Evolutionary conservation across 1,284 basidiomycete genomes (phyloP).

Genomic region (Ustilago cynodontis): DNA sequence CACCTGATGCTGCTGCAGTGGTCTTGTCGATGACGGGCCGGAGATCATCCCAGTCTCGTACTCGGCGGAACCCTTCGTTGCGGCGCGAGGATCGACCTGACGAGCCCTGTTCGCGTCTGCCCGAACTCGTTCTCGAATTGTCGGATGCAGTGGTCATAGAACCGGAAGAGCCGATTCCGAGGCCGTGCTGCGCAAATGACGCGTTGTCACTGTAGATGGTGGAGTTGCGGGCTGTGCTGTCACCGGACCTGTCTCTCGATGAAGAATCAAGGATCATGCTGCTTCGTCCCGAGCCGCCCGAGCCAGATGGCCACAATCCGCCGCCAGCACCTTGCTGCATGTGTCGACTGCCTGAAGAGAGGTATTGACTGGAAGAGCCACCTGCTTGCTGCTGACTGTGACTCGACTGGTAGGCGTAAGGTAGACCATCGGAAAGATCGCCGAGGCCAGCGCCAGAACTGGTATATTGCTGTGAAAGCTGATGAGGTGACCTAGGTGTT

Average conservation of each 20-base stretch:
- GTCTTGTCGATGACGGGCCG: conserved; percentile 59
- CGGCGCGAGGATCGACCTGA: conserved; percentile 32
- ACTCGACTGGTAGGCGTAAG: conserved; percentile 42
- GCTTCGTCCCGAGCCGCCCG: conserved; percentile 17
- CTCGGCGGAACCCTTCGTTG: conserved; percentile 61
- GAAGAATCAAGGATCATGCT: conserved; percentile 47
- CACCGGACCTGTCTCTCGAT: conserved; percentile 24
- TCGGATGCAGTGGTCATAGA: conserved; percentile 50
- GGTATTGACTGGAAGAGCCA: conserved; percentile 17
- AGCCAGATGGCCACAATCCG: conserved; percentile 31
- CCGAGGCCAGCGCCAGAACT: conserved; percentile 28
- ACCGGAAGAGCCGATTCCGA: conserved; percentile 39
- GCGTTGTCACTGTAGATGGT: conserved; percentile 38
- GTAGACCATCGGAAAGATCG: conserved; percentile 42
- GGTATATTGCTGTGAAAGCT: conserved; percentile 33
- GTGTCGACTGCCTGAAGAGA: conserved; percentile 10
- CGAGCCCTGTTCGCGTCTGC: conserved; percentile 15
- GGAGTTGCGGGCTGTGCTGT: conserved; percentile 40
- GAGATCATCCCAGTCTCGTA: conserved; percentile 62
- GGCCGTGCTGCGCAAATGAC: conserved; percentile 38
- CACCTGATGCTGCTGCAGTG: conserved; percentile 41
- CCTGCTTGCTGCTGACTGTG: conserved; percentile 33
- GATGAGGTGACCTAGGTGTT: conserved; percentile 32
- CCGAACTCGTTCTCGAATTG: conserved; percentile 41
- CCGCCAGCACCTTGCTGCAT: conserved; percentile 16